phyloP scores from a whole-genome alignment of 257 asterid genomes.

The Solanum pennellii region DNA sequence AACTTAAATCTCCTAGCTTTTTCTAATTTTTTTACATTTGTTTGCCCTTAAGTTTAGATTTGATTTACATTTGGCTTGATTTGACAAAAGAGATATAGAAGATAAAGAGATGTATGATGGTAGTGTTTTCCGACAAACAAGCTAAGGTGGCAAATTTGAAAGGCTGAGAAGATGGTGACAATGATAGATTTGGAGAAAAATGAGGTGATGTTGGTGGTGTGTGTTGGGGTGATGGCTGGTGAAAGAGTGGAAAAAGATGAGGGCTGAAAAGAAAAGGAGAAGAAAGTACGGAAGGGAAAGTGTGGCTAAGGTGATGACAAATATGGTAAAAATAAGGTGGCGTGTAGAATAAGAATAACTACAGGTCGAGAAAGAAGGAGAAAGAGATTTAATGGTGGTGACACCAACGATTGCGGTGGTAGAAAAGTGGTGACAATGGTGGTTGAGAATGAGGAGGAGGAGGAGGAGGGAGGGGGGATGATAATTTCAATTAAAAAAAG shows the following conservation, averaged over 20 bases:
- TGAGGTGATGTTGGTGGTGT: not conserved
- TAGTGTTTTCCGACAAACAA: not conserved
- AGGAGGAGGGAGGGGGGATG: not conserved
- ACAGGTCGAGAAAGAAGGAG: not conserved
- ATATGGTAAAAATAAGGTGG: not conserved
- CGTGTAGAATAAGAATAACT: not conserved
- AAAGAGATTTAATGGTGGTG: not conserved
- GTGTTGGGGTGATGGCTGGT: not conserved
- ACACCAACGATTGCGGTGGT: not conserved
- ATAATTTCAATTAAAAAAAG: too few relatives aligned
- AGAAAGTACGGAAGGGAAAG: too few relatives aligned
- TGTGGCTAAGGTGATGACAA: fast-evolving
- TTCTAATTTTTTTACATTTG: too few relatives aligned
- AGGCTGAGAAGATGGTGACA: not conserved
- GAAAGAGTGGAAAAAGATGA: not conserved
- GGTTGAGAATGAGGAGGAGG: not conserved
- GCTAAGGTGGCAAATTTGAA: not conserved
- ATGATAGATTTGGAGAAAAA: not conserved
- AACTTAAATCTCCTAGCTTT: too few relatives aligned
- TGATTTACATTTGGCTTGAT: not conserved
- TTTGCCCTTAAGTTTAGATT: not conserved
- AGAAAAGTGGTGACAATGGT: not conserved
- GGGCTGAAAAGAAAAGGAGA: not conserved
- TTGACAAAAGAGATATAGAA: not conserved
- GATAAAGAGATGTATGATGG: not conserved